Conservation (phyloP, 768 basidiomycete species). For the Leccinum sublutescens region DNA sequence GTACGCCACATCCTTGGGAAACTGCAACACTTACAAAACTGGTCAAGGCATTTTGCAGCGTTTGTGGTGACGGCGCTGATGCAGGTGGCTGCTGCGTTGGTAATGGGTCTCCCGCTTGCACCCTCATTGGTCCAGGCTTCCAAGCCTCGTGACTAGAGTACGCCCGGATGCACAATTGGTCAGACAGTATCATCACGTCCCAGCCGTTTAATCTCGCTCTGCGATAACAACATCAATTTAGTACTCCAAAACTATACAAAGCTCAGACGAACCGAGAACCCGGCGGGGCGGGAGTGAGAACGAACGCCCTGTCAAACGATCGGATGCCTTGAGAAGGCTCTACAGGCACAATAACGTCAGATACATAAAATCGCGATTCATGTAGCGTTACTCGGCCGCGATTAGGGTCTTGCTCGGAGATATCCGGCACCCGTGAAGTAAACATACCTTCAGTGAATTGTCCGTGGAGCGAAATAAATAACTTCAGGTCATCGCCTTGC, state of each 20-base stretch:
- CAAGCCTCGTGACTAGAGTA: slow-evolving; percentile 84
- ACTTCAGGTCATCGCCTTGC: slow-evolving; percentile 52
- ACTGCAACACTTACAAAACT: slow-evolving; percentile 50
- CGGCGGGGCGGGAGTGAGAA: slow-evolving; percentile 76
- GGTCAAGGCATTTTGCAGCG: slow-evolving; percentile 50
- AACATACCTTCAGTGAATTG: slow-evolving; percentile 86
- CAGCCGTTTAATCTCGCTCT: slow-evolving; percentile 84
- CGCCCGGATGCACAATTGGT: slow-evolving; percentile 78
- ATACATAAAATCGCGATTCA: slow-evolving; percentile 15
- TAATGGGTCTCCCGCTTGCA: slow-evolving; percentile 50
- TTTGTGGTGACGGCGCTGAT: slow-evolving; percentile 34
- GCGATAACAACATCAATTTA: slow-evolving; percentile 10
- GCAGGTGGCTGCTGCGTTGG: slow-evolving; percentile 25
- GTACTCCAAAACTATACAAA: neutral
- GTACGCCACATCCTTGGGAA: slow-evolving; percentile 4
- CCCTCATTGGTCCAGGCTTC: slow-evolving; percentile 68
- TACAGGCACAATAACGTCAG: slow-evolving; percentile 32
- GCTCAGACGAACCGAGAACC: slow-evolving; percentile 71
- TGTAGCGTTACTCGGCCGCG: slow-evolving; percentile 1
- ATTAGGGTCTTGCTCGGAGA: slow-evolving; percentile 9
- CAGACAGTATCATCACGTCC: slow-evolving; percentile 88
- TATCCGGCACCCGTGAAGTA: slow-evolving; percentile 5
- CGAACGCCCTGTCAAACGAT: slow-evolving; percentile 92
- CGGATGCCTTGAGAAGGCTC: slow-evolving; percentile 76
- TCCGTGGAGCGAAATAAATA: slow-evolving; percentile 79